Base-by-base conservation (phyloP, 73 alveolate species). In the Durusdinium trenchii region DNA sequence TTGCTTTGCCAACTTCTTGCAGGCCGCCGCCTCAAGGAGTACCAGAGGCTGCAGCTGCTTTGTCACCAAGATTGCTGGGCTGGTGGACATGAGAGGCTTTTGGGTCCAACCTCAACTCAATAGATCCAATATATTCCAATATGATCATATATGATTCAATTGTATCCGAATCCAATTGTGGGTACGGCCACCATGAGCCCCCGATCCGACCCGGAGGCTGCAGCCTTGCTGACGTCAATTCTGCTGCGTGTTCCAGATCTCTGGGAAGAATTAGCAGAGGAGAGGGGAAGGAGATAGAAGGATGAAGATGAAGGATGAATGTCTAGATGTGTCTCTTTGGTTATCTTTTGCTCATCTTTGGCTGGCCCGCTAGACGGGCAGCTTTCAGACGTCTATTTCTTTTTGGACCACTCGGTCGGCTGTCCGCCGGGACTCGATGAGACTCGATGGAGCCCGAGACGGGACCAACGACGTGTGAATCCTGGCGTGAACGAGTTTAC, bases 221-320 rank as follows among this genome's bases (percentile, higher is more conserved):
- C 96, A 18, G 86, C 96, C 52, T 36, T 90, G 46, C 61, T 90
- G 75, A 64, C 87, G 36, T 45, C 96, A 7, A 75, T 90, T 43
- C 86, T 90, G 6, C 87, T 67, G 57, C 61, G 73, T 32, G 42
- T 90, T 3, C 96, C 96, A 7, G 84, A 62, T 52, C 96, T 90
- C 3, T 90, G 96, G 96, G 82, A 75, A 3, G 96, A 90, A 51
- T 57, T 90, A 30, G 86, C 96, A 26, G 87, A 90, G 96, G 96
- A 36, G 54, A 0, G 57, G 43, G 46, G 4, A 40, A 20, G 20
- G 57, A n/a, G 64, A 12, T 54, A 12, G 9, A 20, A 20, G 64
- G 64, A 20, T 9, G 64, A 20, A 20, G 64, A 20, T 9, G 64
- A 54, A 54, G 64, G 28, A 54, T n/a, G n/a, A n/a, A n/a, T n/a